Percentiles rank a stretch among this genome's conserved stretches.
Conservation (phyloP, 495 filamentous ascomycete genomes). For the Aspergillus sclerotiicarbonarius region DNA sequence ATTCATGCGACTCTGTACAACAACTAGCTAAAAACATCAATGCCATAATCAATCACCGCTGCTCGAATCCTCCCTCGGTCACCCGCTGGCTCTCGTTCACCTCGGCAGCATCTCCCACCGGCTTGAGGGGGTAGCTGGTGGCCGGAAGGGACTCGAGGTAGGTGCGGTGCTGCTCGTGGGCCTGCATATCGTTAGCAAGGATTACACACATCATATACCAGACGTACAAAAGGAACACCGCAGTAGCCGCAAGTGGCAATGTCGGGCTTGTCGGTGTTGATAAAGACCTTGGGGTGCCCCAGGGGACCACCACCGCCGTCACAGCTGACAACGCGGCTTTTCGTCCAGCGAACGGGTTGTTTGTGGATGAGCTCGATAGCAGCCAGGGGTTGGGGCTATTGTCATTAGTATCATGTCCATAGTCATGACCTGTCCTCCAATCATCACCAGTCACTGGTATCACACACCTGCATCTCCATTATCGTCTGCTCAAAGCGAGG, state of each 20-base stretch:
- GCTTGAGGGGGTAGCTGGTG: conserved; percentile 72
- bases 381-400: conserved; percentile 78
- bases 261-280: conserved; percentile 96
- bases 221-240: conserved; percentile 87
- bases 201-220: neutral
- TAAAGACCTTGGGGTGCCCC: conserved; percentile 91
- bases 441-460: neutral
- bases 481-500: conserved; percentile 97
- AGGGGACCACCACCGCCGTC: conserved; percentile 91
- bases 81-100: conserved; percentile 56
- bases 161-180: conserved; percentile 79
- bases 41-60: conserved; percentile 49
- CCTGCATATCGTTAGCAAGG: conserved; percentile 47
- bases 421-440: no score
- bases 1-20: conserved; percentile 24
- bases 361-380: conserved; percentile 96
- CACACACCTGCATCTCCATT: conserved; percentile 79
- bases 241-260: conserved; percentile 90
- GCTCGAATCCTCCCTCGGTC: conserved; percentile 49
- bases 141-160: conserved; percentile 75
- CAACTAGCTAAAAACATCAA: conserved; percentile 32
- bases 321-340: conserved; percentile 76
- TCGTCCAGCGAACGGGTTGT: conserved; percentile 89
- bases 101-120: conserved; percentile 48
- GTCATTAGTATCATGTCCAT: neutral